phyloP scores from a whole-genome alignment of 106 monocot genomes.

The Hemerocallis citrina region DNA sequence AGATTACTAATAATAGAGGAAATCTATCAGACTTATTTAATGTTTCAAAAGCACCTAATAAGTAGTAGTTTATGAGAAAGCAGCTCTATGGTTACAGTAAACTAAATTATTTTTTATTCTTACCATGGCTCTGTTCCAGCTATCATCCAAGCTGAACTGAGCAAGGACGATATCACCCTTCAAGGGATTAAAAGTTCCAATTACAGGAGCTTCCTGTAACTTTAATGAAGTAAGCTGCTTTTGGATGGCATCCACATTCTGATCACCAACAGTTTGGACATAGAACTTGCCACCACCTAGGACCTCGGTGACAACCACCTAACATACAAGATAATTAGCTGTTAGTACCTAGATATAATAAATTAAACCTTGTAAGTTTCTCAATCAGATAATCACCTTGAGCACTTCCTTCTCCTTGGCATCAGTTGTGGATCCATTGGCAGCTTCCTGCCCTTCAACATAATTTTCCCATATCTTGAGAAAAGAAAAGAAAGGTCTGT shows the following conservation, averaged over 20 bases:
- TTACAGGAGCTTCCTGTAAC: conserved; percentile 76
- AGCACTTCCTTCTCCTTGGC: conserved; percentile 79
- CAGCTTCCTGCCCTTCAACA: conserved; percentile 76
- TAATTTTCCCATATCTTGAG: conserved; percentile 91
- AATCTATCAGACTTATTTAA: too few species aligned
- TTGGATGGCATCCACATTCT: conserved; percentile 63
- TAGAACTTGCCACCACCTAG: conserved; percentile 92
- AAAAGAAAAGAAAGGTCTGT: not conserved
- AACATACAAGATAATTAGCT: conserved; percentile 7
- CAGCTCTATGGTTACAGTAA: too few species aligned
- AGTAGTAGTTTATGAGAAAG: too few species aligned
- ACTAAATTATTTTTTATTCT: too few species aligned
- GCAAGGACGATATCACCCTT: conserved; percentile 94
- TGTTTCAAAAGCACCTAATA: too few species aligned
- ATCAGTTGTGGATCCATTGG: conserved; percentile 54
- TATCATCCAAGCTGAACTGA: conserved; percentile 81
- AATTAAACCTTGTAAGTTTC: not conserved
- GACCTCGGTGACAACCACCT: conserved; percentile 96
- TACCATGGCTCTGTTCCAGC: conserved; percentile 99
- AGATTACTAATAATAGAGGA: too few species aligned
- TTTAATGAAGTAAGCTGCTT: conserved; percentile 67
- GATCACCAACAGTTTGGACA: conserved; percentile 76
- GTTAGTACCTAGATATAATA: not conserved
- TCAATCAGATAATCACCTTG: conserved; percentile 31
- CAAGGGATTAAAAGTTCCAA: conserved; percentile 79